Evolutionary conservation across 2,329 filamentous ascomycete genomes (phyloP).

Genomic region (Colletotrichum tropicicola): DNA sequence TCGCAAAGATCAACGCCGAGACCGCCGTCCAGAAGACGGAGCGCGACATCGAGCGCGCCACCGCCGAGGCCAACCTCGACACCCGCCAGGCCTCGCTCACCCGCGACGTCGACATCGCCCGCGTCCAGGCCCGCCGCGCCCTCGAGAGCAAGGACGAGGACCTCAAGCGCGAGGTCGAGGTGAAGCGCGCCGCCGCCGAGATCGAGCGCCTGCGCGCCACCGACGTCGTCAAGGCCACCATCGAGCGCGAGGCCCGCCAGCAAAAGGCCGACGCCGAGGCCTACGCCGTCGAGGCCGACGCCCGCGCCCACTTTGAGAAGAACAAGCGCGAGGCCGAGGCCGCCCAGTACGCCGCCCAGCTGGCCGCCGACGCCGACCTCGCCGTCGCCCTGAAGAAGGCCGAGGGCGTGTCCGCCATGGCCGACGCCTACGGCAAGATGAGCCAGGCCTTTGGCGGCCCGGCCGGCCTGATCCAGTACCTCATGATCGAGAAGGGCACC

Average conservation of each 20-base stretch:
- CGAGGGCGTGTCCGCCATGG: constrained; percentile 80
- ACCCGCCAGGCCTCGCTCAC: constrained; percentile 77
- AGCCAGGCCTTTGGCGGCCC: constrained; percentile 80
- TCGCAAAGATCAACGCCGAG: constrained; percentile 87
- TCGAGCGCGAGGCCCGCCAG: constrained; percentile 73
- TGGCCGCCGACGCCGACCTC: constrained; percentile 68
- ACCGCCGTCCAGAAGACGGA: constrained; percentile 87
- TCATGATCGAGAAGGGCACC: constrained; percentile 87
- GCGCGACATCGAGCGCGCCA: constrained; percentile 81
- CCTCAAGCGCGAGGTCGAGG: constrained; percentile 79
- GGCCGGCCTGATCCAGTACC: constrained; percentile 80
- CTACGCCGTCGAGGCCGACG: constrained; percentile 56
- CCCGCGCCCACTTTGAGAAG: constrained; percentile 47
- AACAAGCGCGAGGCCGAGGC: constrained; percentile 54
- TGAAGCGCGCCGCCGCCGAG: constrained; percentile 81
- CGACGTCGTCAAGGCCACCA: constrained; percentile 81
- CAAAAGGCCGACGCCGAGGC: constrained; percentile 72
- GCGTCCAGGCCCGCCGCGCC: constrained; percentile 76
- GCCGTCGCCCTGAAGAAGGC: constrained; percentile 76
- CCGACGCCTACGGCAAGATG: constrained; percentile 80
- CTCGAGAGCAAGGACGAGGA: constrained; percentile 83
- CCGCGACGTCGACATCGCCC: constrained; percentile 78
- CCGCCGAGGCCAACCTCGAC: constrained; percentile 79
- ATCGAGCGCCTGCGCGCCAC: constrained; percentile 80
- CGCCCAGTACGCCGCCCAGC: constrained; percentile 44